These are phyloP conservation scores for Haplosporangium sp. DNA, from an alignment of 371 early-diverging fungal species.

Conservation along the genomic window DNA sequence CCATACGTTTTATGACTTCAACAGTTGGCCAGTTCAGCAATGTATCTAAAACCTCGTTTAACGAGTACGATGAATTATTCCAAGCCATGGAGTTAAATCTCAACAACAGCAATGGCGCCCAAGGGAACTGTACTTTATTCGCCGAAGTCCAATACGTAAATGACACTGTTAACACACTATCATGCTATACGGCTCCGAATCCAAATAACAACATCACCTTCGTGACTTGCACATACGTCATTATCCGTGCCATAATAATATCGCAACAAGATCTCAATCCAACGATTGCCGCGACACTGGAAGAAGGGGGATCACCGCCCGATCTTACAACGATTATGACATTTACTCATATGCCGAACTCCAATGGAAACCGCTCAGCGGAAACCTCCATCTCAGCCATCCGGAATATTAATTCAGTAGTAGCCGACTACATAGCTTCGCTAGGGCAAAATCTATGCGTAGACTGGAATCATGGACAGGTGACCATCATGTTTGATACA, in stretches of 20 bases:
- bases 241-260: background rate
- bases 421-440: background rate
- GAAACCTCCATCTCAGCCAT: background rate
- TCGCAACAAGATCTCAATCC: background rate
- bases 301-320: background rate
- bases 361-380: background rate
- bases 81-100: background rate
- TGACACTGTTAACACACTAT: no score
- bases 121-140: no score
- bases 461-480: background rate
- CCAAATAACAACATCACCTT: no score
- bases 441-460: conserved; percentile 2
- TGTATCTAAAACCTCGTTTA: background rate
- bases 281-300: background rate
- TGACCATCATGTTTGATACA: conserved; percentile 1
- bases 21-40: background rate
- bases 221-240: background rate
- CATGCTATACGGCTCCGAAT: no score
- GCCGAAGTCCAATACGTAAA: no score
- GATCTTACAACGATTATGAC: background rate
- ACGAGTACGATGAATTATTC: background rate
- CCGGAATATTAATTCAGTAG: background rate
- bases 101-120: no score
- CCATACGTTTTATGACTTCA: background rate
- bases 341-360: background rate